These are phyloP conservation scores for Annulohypoxylon moriforme DNA, from an alignment of 495 filamentous ascomycete species.

Conservation along the genomic window DNA sequence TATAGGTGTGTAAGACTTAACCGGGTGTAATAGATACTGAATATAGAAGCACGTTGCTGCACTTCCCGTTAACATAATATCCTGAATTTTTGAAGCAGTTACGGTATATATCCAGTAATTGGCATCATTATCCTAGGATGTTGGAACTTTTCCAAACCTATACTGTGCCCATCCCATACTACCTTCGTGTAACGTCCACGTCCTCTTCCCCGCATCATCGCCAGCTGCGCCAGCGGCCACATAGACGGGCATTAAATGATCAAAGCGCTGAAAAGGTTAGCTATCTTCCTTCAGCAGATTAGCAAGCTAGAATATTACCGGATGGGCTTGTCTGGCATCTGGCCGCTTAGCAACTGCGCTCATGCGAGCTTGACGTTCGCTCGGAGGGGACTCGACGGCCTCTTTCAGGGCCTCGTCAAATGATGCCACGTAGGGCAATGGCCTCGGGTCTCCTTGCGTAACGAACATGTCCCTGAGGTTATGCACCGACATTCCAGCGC, in stretches of 20 bases:
- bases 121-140: constrained; percentile 1
- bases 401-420: constrained; percentile 85
- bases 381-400: constrained; percentile 66
- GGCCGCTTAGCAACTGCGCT: constrained; percentile 66
- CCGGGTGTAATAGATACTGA: no score
- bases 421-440: constrained; percentile 73
- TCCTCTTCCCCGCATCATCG: constrained; percentile 68
- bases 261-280: constrained; percentile 61
- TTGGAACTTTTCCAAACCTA: constrained; percentile 72
- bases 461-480: constrained; percentile 76
- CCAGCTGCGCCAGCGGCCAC: constrained; percentile 78
- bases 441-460: constrained; percentile 56
- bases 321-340: constrained; percentile 82
- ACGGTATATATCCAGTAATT: not conserved
- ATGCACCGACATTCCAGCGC: constrained; percentile 89
- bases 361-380: constrained; percentile 71
- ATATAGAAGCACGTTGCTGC: not conserved
- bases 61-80: not conserved
- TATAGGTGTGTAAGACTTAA: no score
- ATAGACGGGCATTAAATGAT: constrained; percentile 84
- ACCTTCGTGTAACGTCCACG: constrained; percentile 74
- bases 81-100: not conserved
- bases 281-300: not conserved
- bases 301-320: constrained; percentile 50
- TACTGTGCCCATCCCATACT: constrained; percentile 81